phyloP scores from a whole-genome alignment of 2,329 filamentous ascomycete species.

The Colletotrichum kahawae region DNA sequence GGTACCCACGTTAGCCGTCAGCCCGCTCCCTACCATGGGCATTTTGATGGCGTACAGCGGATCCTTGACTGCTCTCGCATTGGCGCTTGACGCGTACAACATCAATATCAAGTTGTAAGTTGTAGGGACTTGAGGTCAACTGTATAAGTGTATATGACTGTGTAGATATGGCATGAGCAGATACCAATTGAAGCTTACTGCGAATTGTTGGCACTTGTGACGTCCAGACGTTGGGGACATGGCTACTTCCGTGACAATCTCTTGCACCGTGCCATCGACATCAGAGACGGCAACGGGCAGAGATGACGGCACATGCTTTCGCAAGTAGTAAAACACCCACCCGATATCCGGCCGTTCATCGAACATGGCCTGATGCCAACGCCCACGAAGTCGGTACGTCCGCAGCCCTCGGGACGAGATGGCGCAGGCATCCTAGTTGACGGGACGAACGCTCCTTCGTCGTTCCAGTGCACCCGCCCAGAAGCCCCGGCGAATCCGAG shows the following conservation, averaged over 20 bases:
- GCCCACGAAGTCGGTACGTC: not conserved
- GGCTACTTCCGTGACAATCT: not conserved
- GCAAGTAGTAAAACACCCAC: not conserved
- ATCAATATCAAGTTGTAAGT: conserved; percentile 78
- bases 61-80: conserved; percentile 69
- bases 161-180: not conserved
- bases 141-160: not conserved
- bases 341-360: not conserved
- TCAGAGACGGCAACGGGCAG: not conserved
- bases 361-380: not conserved
- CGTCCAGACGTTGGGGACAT: not conserved
- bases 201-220: not conserved
- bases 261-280: not conserved
- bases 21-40: conserved; percentile 68
- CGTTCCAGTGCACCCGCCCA: not conserved
- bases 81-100: conserved; percentile 68
- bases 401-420: not conserved
- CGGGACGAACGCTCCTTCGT: not conserved
- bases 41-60: conserved; percentile 77
- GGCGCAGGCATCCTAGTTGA: not conserved
- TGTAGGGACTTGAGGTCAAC: conserved; percentile 46
- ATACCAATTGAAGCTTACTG: not conserved
- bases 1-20: conserved; percentile 78
- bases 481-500: not conserved
- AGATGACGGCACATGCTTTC: not conserved